Conservation (phyloP, 2,329 filamentous ascomycete genomes). For the Arthroderma sp. region DNA sequence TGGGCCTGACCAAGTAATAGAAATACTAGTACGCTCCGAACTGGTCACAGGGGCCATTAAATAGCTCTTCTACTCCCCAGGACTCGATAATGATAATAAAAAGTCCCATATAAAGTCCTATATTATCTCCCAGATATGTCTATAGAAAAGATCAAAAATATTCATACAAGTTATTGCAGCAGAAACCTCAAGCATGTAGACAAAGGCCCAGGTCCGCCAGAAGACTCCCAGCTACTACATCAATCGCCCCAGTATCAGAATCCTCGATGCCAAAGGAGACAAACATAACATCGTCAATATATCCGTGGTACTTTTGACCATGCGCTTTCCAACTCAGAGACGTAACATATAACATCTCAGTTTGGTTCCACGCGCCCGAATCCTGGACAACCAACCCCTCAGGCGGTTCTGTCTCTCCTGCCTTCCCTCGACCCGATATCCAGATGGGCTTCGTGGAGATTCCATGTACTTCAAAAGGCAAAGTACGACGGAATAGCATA, state of each 20-base stretch:
- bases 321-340: slow-evolving; percentile 42
- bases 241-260: slow-evolving; percentile 35
- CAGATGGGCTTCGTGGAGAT: slow-evolving; percentile 41
- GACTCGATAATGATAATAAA: no score
- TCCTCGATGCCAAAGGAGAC: slow-evolving; percentile 47
- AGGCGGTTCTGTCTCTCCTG: slow-evolving; percentile 17
- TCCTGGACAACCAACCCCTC: slow-evolving; percentile 4
- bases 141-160: no score
- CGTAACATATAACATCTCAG: slow-evolving; percentile 47
- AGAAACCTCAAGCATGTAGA: slow-evolving; percentile 1
- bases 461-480: slow-evolving; percentile 40
- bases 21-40: no score
- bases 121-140: no score
- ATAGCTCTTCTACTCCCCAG: no score
- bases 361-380: slow-evolving; percentile 18
- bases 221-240: slow-evolving; percentile 39
- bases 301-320: slow-evolving; percentile 41
- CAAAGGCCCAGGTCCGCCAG: slow-evolving; percentile 27
- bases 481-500: slow-evolving; percentile 36
- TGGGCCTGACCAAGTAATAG: no score
- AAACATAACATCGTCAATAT: slow-evolving; percentile 43
- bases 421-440: slow-evolving; percentile 38
- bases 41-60: no score
- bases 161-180: no score
- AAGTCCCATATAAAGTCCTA: no score